Base-by-base conservation (phyloP, 352 stramenopile species). In the Pythium volutum region DNA sequence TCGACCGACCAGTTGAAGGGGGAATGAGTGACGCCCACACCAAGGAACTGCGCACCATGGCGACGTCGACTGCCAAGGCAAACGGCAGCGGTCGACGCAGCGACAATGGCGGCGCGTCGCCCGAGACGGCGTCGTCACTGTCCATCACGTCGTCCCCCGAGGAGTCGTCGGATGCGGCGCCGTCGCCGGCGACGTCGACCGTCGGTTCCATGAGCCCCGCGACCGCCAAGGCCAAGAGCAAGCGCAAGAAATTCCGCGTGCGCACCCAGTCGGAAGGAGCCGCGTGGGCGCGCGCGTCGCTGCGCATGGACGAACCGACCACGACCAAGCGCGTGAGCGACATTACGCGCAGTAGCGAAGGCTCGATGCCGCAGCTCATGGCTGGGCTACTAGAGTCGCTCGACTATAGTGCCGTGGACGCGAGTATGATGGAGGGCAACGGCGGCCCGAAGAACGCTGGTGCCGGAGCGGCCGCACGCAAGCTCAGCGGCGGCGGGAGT, bases 241-340 rank as follows among this genome's bases (percentile, higher is more conserved):
- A 77, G 65, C 70, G 70, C 55, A 75, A 76, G 49, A 89, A 91
- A 59, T 77, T 83, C 64, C 76, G 81, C 22, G 46, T 82, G 42
- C 83, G 83, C n/a, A 93, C 83, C 22, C 83, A 91, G 64, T 91
- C 81, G 0, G 83, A 93, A 57, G 84, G 83, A 45, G 79, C 83
- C 0, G 78, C 73, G 29, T 93, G 83, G 83, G 83, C 81, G 25
- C 74, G 83, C 66, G 76, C 83, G 14, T 91, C 79, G 39, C 67
- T 92, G 27, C 71, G 71, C 47, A 90, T 92, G 83, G 55, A 69
- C 38, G 15, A 34, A 27, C 70, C 75, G 15, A 25, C 38, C 16
- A 26, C 48, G 15, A 25, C 38, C 12, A 26, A 45, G 18, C 29
- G 18, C 31, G 20, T 42, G 27, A 50, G 36, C 26, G 54, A 64